Evolutionary conservation across 805 yeast genomes (phyloP), one percentile per base, ranked within the genome.

Genomic region (Wickerhamomyces silvicola): DNA sequence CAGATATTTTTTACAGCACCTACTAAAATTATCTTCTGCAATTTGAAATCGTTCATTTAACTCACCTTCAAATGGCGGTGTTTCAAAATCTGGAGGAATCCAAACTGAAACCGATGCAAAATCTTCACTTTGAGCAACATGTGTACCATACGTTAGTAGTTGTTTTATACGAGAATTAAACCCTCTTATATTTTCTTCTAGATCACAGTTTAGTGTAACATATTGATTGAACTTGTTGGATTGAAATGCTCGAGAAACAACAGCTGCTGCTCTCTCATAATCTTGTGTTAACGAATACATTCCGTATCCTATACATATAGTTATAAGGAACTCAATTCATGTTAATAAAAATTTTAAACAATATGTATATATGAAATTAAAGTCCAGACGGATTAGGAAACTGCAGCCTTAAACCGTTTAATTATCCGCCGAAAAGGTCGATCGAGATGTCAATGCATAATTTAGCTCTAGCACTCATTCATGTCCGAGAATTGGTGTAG

Each of bases 41-140:
- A 32, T 34, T 9, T 28, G 17, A 11, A 35, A 24, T 10, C 29
- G 28, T 18, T 28, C 25, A 19, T 14, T 14, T 18, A 35, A 27
- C 11, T n/a, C n/a, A n/a, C n/a, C n/a, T n/a, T n/a, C n/a, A 17
- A 32, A n/a, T 36, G 36, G 12, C 32, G 35, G 41, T 20, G 31
- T 32, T 10, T 35, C 36, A 12, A 23, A 37, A 15, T 39, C 43
- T 12, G 52, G 50, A 14, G 49, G 47, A 27, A 42, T 41, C 50
- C 50, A 45, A 6, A 45, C 41, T 2, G 41, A 41, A 15, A 47
- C 23, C 5, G 50, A 37, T 12, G 32, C 18, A 10, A 22, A 35
- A n/a, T 36, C 42, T 17, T 38, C 42, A n/a, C 33, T 15, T 12
- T 41, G 32, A 3, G 36, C 27, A 9, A 42, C 37, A 2, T 35